These are phyloP conservation scores for Hysterangium stoloniferum DNA, from an alignment of 768 basidiomycete genomes.

Conservation along the genomic window DNA sequence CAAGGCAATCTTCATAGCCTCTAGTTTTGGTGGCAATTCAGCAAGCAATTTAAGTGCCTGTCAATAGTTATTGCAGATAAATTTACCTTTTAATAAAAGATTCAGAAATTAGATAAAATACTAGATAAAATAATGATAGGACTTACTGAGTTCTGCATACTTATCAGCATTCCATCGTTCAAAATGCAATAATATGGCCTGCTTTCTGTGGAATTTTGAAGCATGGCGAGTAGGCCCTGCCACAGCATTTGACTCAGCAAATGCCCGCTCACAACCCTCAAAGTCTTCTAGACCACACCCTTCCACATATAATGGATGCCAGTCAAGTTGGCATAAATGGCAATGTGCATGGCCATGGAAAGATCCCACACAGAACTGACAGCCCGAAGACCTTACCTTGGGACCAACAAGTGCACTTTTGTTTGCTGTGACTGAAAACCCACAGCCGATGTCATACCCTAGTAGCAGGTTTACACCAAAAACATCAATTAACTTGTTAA, in stretches of 20 bases:
- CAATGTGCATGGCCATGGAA: constrained; percentile 32
- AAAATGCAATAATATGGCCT: constrained; percentile 18
- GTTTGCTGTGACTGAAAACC: neutral
- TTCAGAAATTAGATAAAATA: too few species aligned
- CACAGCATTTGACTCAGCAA: constrained; percentile 18
- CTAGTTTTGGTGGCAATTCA: neutral
- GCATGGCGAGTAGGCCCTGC: constrained; percentile 14
- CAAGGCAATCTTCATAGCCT: neutral
- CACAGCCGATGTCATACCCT: constrained; percentile 14
- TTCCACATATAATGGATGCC: constrained; percentile 14
- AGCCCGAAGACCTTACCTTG: too few species aligned
- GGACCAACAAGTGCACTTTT: neutral
- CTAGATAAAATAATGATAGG: neutral
- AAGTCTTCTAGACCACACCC: constrained; percentile 17
- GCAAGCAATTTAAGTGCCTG: neutral
- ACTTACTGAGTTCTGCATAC: constrained; percentile 17
- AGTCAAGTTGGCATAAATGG: constrained; percentile 19
- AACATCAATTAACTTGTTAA: neutral
- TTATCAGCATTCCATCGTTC: constrained; percentile 17
- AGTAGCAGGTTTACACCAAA: neutral
- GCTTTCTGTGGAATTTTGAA: constrained; percentile 13
- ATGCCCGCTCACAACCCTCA: constrained; percentile 18
- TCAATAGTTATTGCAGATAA: neutral
- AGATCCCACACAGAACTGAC: constrained; percentile 19
- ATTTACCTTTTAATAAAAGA: neutral